These are phyloP conservation scores for Pseudogymnoascus sp. DNA, from an alignment of 2,329 filamentous ascomycete species.

Conservation along the genomic window DNA sequence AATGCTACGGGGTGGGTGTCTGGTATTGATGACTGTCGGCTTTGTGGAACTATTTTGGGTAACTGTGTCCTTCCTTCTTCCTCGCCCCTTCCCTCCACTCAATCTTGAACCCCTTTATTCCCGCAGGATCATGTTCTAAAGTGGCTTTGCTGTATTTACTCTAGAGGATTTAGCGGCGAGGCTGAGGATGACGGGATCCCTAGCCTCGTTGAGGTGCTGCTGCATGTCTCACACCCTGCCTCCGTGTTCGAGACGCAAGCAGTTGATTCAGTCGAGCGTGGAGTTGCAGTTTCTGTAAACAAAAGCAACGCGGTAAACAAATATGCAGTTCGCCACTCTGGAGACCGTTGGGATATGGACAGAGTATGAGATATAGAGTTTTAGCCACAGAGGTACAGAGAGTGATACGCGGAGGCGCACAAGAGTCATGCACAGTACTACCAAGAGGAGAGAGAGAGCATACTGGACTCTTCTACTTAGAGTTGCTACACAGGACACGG, in stretches of 20 bases:
- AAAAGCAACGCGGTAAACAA: neutral
- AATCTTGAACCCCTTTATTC: neutral
- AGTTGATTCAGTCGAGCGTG: neutral
- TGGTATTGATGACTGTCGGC: neutral
- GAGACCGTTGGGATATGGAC: neutral
- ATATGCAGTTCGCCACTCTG: neutral
- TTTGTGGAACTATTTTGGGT: neutral
- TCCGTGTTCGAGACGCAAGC: neutral
- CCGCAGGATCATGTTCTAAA: neutral
- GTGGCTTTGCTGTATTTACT: neutral
- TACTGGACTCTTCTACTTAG: neutral
- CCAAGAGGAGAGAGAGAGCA: neutral
- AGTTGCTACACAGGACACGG: neutral
- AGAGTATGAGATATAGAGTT: conserved; percentile 8
- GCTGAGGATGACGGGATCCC: conserved; percentile 6
- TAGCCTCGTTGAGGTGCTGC: neutral
- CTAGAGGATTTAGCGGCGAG: neutral
- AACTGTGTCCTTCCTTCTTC: neutral
- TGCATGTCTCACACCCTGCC: conserved; percentile 8
- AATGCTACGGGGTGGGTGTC: neutral
- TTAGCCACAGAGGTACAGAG: neutral
- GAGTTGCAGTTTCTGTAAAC: neutral
- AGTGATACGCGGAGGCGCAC: neutral
- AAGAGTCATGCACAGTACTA: neutral
- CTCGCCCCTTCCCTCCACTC: neutral